phyloP scores from a whole-genome alignment of 495 filamentous ascomycete species.

The Hypoxylon intermedium region DNA sequence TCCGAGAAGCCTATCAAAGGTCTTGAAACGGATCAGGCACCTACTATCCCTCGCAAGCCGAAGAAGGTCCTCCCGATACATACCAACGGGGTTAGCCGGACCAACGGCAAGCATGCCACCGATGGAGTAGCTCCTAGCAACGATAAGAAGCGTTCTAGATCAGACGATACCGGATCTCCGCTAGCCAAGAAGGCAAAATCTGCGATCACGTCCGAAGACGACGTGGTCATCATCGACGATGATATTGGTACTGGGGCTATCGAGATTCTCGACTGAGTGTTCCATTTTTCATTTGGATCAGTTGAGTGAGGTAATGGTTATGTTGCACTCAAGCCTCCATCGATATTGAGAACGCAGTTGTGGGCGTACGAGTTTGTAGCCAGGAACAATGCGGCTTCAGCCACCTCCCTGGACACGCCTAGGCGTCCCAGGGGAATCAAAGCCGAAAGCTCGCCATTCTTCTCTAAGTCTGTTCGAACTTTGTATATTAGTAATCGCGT shows the following conservation, averaged over 20 bases:
- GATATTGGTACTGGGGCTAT: slow-evolving; percentile 71
- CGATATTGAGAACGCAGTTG: slow-evolving; percentile 85
- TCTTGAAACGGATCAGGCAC: slow-evolving; percentile 36
- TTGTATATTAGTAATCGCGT: slow-evolving; percentile 43
- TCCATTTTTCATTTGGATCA: background rate
- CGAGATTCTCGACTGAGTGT: slow-evolving; percentile 68
- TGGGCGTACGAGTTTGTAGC: slow-evolving; percentile 80
- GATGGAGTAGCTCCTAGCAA: slow-evolving; percentile 26
- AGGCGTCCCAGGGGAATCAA: slow-evolving; percentile 74
- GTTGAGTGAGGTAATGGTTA: slow-evolving; percentile 37
- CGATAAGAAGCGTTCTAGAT: slow-evolving; percentile 47
- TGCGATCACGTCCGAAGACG: slow-evolving; percentile 37
- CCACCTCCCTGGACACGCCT: slow-evolving; percentile 72
- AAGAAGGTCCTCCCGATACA: slow-evolving; percentile 46
- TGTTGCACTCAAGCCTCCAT: slow-evolving; percentile 78
- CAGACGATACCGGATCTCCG: slow-evolving; percentile 42
- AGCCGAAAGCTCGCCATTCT: slow-evolving; percentile 38
- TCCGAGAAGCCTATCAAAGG: slow-evolving; percentile 51
- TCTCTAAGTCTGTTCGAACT: slow-evolving; percentile 37
- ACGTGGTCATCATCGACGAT: slow-evolving; percentile 59
- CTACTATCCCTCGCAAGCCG: slow-evolving; percentile 56
- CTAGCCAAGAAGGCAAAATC: slow-evolving; percentile 55
- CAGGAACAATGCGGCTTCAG: slow-evolving; percentile 81
- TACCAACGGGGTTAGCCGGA: slow-evolving; percentile 40
- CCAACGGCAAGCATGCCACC: slow-evolving; percentile 41